A percentile compares a stretch with the other conserved stretches of the same genome.
Conservation (phyloP, 1,139 yeast species). For the Geotrichum europaeum region DNA sequence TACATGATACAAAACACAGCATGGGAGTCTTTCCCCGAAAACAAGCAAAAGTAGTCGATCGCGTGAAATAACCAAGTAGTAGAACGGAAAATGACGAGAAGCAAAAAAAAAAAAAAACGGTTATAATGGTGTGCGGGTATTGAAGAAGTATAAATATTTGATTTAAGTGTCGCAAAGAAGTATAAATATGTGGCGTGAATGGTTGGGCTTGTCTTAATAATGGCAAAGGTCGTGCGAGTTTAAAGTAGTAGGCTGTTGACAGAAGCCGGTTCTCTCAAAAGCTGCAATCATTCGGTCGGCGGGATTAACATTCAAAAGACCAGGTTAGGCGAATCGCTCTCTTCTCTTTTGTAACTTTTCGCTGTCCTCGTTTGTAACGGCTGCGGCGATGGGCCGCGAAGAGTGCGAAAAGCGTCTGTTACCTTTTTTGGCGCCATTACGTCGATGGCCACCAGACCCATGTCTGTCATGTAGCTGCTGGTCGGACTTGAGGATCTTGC, state of each 20-base stretch:
- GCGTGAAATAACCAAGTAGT: no score
- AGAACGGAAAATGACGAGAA: no score
- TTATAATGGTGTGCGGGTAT: no score
- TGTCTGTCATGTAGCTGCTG: not conserved
- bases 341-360: constrained; percentile 6
- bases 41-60: no score
- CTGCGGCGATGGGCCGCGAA: not conserved
- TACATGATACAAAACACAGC: not conserved
- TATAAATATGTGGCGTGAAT: no score
- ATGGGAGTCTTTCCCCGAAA: not conserved
- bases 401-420: not conserved
- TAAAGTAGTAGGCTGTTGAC: not conserved
- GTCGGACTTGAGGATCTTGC: not conserved
- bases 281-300: not conserved
- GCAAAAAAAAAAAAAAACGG: no score
- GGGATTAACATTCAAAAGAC: not conserved
- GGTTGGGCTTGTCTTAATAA: no score
- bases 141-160: no score
- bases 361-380: not conserved
- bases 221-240: no score
- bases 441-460: not conserved
- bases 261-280: not conserved
- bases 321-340: constrained; percentile 4
- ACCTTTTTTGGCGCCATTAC: not conserved
- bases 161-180: no score